Percentiles rank a stretch among this genome's conserved stretches.
These are phyloP conservation scores for Albophoma yamanashiensis DNA, from an alignment of 2,329 filamentous ascomycete genomes.

Conservation along the genomic window DNA sequence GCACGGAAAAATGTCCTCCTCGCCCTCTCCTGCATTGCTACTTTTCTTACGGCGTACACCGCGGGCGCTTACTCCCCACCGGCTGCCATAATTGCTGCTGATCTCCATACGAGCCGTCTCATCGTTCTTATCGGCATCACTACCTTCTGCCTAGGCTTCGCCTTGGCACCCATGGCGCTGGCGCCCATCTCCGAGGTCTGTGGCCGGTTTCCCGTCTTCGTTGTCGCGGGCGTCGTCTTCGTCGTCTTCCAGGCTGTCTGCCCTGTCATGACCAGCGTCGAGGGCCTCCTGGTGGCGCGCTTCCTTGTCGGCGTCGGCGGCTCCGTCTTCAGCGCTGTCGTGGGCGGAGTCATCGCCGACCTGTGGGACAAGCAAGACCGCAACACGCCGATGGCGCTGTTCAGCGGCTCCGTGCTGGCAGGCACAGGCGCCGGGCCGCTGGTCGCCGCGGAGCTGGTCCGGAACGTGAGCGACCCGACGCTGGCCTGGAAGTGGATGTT, in stretches of 20 bases:
- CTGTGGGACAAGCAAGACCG: constrained; percentile 69
- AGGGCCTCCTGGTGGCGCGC: constrained; percentile 64
- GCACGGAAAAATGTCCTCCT: constrained; percentile 61
- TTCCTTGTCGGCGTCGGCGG: constrained; percentile 71
- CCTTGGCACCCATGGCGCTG: constrained; percentile 73
- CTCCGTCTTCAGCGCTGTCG: constrained; percentile 75
- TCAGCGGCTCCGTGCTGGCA: constrained; percentile 66
- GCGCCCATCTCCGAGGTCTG: constrained; percentile 85
- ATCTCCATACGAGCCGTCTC: constrained; percentile 55
- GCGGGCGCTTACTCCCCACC: constrained; percentile 73
- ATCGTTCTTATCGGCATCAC: constrained; percentile 68
- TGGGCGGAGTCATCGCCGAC: constrained; percentile 85
- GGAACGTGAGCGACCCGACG: constrained; percentile 36
- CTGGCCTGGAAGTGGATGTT: constrained; percentile 78
- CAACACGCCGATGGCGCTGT: constrained; percentile 85
- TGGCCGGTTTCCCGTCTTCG: constrained; percentile 74
- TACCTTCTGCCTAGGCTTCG: constrained; percentile 72
- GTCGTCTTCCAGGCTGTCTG: constrained; percentile 62
- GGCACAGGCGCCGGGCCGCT: constrained; percentile 75
- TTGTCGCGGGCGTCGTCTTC: constrained; percentile 61
- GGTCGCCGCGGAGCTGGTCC: constrained; percentile 56
- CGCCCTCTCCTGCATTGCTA: constrained; percentile 64
- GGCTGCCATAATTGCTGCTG: constrained; percentile 48
- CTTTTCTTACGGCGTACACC: constrained; percentile 66
- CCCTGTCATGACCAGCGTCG: constrained; percentile 57